Evolutionary conservation across 75 land plant genomes (phyloP).

Genomic region (Ceratopteris richardii): DNA sequence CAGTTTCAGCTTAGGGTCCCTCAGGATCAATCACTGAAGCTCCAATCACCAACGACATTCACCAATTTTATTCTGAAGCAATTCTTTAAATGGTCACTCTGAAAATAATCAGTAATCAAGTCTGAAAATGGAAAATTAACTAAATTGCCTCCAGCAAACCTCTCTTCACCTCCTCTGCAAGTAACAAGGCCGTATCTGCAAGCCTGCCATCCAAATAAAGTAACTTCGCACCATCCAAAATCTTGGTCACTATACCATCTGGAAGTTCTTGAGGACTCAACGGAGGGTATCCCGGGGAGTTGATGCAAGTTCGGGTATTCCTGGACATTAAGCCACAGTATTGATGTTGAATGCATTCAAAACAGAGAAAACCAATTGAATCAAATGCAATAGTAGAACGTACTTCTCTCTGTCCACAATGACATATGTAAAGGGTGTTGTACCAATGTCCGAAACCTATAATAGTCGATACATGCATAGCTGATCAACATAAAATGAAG

Average conservation of each 20-base stretch:
- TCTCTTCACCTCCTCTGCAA: slow-evolving; percentile 63
- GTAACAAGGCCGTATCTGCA: slow-evolving; percentile 54
- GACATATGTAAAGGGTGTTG: slow-evolving; percentile 80
- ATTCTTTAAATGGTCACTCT: too few relatives aligned
- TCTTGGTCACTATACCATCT: slow-evolving; percentile 22
- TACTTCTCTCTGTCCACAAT: slow-evolving; percentile 83
- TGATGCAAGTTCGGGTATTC: slow-evolving; percentile 84
- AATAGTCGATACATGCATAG: too few relatives aligned
- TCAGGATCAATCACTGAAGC: too few relatives aligned
- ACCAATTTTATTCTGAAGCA: too few relatives aligned
- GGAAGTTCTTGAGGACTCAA: slow-evolving; percentile 61
- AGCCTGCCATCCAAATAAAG: slow-evolving; percentile 67
- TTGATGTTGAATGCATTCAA: too few relatives aligned
- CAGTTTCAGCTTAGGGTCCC: too few relatives aligned
- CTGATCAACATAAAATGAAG: too few relatives aligned
- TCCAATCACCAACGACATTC: too few relatives aligned
- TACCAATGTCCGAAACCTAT: slow-evolving; percentile 76
- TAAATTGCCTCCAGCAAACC: slow-evolving; percentile 3
- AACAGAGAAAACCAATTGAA: too few relatives aligned
- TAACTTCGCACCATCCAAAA: slow-evolving; percentile 48
- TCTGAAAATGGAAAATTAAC: too few relatives aligned
- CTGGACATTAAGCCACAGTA: slow-evolving; percentile 18
- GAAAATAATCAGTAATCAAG: too few relatives aligned
- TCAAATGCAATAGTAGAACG: too few relatives aligned
- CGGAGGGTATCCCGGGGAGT: slow-evolving; percentile 77